Evolutionary conservation across 2,329 filamentous ascomycete genomes (phyloP), one percentile per base, ranked within the genome.

Genomic region (Xylaria arbuscula): DNA sequence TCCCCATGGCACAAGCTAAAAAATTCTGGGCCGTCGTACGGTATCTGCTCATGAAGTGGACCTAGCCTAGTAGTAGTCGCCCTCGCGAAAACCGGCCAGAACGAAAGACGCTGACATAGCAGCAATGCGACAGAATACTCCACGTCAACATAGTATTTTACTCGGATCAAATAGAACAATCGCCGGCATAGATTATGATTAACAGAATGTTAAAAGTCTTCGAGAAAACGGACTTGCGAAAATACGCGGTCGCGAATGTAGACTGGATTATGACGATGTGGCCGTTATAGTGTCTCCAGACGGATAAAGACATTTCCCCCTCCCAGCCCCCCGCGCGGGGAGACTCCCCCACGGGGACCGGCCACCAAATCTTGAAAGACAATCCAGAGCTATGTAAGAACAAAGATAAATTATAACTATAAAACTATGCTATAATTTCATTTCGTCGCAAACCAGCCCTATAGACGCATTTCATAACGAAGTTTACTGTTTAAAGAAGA

Each of bases 41-140:
- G 32, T 54, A 19, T 19, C 51, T n/a, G 28, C 51, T 36, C 51
- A 36, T 54, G 51, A 36, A 22, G 28, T 36, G 51, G 51, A 54
- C 51, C 51, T 17, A n/a, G 17, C 51, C 51, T 8, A 47, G n/a
- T 54, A 50, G 22, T 50, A 19, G 51, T 19, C 28, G 32, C 32
- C 17, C 19, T 9, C 15, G 15, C 40, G 15, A 45, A 45, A 45
- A 45, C 40, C 17, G 40, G 40, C 40, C 40, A 13, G 40, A 45
- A 17, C 40, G 40, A 45, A 17, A 45, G 1, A n/a, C 8, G 40
- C 5, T 17, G 40, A 42, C 40, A 13, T 15, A 5, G 40, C 40
- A 15, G 17, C 13, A 42, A 15, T 17, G 4, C 17, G 13, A 42
- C 15, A 19, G 45, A 19, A 7, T 19, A 7, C 19, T 8, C 2